Conservation (phyloP, 2,329 filamentous ascomycete genomes). For the Pyrenochaeta sp. region DNA sequence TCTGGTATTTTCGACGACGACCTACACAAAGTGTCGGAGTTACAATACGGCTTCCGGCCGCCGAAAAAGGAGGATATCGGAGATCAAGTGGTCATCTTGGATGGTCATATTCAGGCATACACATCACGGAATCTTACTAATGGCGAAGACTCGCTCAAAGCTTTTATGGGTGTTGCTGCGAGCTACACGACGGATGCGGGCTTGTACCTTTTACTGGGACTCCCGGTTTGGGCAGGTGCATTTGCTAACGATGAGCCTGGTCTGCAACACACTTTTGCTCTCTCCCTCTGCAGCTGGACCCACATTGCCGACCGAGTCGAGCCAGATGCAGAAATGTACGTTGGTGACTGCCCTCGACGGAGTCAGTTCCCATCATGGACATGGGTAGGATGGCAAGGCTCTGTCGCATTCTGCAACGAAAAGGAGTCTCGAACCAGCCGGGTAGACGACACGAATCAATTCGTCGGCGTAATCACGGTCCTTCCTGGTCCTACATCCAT, state of each 20-base stretch:
- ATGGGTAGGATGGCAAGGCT: conserved; percentile 7
- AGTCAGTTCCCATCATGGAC: conserved; percentile 6
- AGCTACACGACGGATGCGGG: conserved; percentile 3
- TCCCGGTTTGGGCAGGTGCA: conserved; percentile 4
- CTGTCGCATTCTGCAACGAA: conserved; percentile 2
- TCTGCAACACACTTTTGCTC: conserved; percentile 5
- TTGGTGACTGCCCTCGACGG: neutral
- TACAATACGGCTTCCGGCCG: conserved; percentile 2
- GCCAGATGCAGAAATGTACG: neutral
- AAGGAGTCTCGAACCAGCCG: neutral
- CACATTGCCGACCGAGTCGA: neutral
- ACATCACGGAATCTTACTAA: conserved; percentile 2
- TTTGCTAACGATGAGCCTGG: conserved; percentile 6
- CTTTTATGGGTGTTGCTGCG: conserved; percentile 6
- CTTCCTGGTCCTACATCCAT: neutral
- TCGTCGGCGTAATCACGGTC: neutral
- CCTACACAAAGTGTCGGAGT: conserved; percentile 1
- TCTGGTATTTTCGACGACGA: conserved; percentile 6
- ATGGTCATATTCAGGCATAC: conserved; percentile 2
- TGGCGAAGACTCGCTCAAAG: neutral
- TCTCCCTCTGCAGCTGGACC: conserved; percentile 3
- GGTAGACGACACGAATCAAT: neutral
- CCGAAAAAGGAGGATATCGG: neutral
- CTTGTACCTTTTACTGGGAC: conserved; percentile 3
- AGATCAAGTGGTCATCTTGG: conserved; percentile 3